These are phyloP conservation scores for Rutstroemia sp. DNA, from an alignment of 2,329 filamentous ascomycete species.

Conservation along the genomic window DNA sequence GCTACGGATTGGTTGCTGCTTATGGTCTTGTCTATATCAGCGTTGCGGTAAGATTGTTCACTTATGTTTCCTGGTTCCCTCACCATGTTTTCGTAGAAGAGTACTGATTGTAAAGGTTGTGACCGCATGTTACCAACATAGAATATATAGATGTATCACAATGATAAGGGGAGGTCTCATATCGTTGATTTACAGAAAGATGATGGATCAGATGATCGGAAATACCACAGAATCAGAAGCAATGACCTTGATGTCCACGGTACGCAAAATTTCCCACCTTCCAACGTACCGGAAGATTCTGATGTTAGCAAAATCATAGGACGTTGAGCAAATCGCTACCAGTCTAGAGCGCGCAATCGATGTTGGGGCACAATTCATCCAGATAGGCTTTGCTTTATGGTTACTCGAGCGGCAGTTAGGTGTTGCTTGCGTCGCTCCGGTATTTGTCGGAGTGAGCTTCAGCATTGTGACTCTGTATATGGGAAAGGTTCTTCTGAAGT, in stretches of 20 bases:
- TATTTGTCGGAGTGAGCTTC: constrained; percentile 14
- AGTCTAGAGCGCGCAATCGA: constrained; percentile 29
- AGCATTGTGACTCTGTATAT: background rate
- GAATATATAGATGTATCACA: constrained; percentile 1
- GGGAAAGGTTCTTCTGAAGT: background rate
- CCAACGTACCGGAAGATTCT: background rate
- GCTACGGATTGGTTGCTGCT: constrained; percentile 18
- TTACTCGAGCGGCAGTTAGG: constrained; percentile 31
- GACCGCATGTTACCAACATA: constrained; percentile 2
- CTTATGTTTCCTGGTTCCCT: background rate
- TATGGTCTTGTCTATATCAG: constrained; percentile 15
- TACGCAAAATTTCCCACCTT: background rate
- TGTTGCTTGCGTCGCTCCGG: constrained; percentile 22
- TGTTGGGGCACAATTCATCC: constrained; percentile 34
- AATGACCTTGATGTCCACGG: background rate
- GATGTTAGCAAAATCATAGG: constrained; percentile 37
- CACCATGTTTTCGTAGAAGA: background rate
- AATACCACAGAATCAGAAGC: background rate
- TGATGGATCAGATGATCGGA: background rate
- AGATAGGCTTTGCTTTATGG: constrained; percentile 33
- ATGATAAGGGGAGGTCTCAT: constrained; percentile 32
- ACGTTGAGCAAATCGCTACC: constrained; percentile 28
- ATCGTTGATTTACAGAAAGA: constrained; percentile 37
- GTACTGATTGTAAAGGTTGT: background rate
- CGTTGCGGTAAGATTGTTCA: constrained; percentile 1